Percentiles rank a stretch among this genome's conserved stretches.
Conservation (phyloP, 306 rosid genomes). For the Pterocarpus santalinus region DNA sequence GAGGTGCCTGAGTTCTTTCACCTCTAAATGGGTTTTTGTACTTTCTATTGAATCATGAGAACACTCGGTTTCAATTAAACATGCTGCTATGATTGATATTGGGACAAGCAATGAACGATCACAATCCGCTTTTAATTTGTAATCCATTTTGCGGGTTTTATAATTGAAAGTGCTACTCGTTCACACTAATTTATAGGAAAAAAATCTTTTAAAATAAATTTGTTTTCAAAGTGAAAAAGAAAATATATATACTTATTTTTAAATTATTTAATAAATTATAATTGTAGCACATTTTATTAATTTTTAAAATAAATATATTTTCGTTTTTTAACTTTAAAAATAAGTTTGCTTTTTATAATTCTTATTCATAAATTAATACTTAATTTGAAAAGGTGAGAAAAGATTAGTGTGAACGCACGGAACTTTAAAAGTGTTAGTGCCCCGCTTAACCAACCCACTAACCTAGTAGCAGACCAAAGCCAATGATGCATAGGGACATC, state of each 20-base stretch:
- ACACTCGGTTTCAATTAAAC: not conserved
- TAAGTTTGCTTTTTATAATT: no score
- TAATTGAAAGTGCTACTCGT: not conserved
- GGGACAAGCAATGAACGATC: not conserved
- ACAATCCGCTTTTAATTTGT: not conserved
- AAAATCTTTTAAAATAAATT: no score
- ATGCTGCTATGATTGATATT: slow-evolving; percentile 3
- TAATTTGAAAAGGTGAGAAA: not conserved
- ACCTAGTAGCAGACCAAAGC: not conserved
- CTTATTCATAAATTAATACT: no score
- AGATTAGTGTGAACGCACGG: not conserved
- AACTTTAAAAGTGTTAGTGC: slow-evolving; percentile 18
- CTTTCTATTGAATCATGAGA: slow-evolving; percentile 18
- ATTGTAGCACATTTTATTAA: no score
- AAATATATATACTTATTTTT: no score
- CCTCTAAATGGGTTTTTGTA: slow-evolving; percentile 2
- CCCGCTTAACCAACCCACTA: slow-evolving; percentile 64
- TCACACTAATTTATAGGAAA: not conserved
- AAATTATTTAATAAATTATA: no score
- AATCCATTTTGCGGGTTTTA: not conserved
- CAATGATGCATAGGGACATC: slow-evolving; percentile 1
- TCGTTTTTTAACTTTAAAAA: not conserved
- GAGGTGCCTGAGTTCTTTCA: not conserved
- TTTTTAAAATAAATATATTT: not conserved
- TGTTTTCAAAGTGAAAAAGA: no score